Percentiles rank a stretch among this genome's conserved stretches.
Conservation (phyloP, 495 filamentous ascomycete species). For the Neurospora sp. region DNA sequence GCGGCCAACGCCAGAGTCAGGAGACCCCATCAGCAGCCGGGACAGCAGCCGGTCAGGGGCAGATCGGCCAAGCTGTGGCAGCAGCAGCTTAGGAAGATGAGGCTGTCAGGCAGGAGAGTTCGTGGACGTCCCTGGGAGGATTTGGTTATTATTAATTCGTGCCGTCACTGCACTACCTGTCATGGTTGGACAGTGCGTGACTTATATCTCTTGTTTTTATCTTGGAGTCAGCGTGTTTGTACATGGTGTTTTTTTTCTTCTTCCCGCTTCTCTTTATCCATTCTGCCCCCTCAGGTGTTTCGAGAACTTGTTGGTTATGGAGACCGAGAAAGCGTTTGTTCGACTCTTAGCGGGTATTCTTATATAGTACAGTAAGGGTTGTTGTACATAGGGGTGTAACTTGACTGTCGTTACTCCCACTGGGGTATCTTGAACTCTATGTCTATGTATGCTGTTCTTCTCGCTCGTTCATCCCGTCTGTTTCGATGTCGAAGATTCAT, state of each 20-base stretch:
- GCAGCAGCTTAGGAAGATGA: background rate
- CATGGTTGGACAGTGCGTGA: background rate
- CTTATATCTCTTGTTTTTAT: background rate
- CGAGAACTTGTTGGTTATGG: background rate
- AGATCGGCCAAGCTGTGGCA: background rate
- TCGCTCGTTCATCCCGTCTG: background rate
- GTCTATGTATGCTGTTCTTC: background rate
- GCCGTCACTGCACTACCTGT: background rate
- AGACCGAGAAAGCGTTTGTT: background rate
- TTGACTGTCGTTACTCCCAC: background rate
- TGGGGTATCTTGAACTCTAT: background rate
- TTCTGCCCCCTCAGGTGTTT: background rate
- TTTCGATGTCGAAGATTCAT: background rate
- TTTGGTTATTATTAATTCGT: background rate
- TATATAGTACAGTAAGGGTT: background rate
- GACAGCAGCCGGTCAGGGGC: background rate
- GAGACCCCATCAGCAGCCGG: background rate
- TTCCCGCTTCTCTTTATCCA: background rate
- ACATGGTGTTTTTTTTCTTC: background rate
- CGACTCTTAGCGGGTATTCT: background rate
- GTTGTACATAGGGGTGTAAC: background rate
- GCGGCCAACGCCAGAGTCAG: conserved; percentile 12
- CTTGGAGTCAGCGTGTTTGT: background rate
- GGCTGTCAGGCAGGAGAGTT: background rate
- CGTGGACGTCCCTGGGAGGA: background rate